Base-by-base conservation (phyloP, 805 yeast genomes). In the Hanseniaspora meyeri region DNA sequence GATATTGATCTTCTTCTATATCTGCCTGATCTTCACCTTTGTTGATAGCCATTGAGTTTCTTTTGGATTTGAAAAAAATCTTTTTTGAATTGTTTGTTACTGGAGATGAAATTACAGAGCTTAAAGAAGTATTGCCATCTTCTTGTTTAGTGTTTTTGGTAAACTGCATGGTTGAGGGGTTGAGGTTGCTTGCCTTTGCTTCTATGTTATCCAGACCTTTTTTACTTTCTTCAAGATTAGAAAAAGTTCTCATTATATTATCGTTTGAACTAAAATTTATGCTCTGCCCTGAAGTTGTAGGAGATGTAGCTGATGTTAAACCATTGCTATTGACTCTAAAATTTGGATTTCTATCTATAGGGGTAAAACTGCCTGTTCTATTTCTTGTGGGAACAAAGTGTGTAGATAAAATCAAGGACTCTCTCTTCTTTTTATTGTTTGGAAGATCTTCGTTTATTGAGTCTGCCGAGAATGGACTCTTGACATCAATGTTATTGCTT, bases 351-450 rank as follows among this genome's bases (percentile, higher is more conserved):
- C 57, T 38, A 10, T 53, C 57, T 7, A 14, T 19, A 14, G 57
- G 51, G 20, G 51, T 38, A 4, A 27, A 27, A 19, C 32, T 19
- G 2, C 51, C 51, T 20, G 34, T 32, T 40, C 60, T 47, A 50
- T 61, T 61, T 51, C 68, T 64, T 3, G 69, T 62, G 1, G 71
- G 63, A 1, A 66, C 59, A 56, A 69, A 69, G 6, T 71, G 66
- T 3, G 72, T 69, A 1, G 72, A 68, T 32, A 68, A 55, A 2
- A 68, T 64, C 29, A 67, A 14, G 5, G 59, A 51, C 31, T 57
- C 56, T 42, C 56, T n/a, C 24, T 40, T 43, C 42, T 57, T 57
- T 37, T 27, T 51, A 5, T 32, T 38, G 9, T 39, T 34, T n/a
- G 45, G 9, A 7, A 27, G 11, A 24, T 43, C 46, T 17, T 51